A percentile compares a stretch with the other conserved stretches of the same genome.
Conservation (phyloP, 1,284 basidiomycete genomes). For the Waitea zeae region DNA sequence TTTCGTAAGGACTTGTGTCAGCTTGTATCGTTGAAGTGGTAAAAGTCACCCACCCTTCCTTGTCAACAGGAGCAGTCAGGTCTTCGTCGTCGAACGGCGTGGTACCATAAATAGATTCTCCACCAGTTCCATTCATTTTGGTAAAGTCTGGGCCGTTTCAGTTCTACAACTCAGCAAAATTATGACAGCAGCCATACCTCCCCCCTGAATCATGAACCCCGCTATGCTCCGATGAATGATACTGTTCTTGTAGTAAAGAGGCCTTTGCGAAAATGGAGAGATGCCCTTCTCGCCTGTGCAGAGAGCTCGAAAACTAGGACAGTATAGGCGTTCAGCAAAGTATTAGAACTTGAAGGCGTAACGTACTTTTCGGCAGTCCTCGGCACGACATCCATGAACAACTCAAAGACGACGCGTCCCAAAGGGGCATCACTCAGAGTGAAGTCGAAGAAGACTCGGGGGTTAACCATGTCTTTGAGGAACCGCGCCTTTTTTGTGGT, state of each 20-base stretch:
- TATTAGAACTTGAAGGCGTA: too few species aligned
- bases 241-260: slow-evolving; percentile 71
- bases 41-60: slow-evolving; percentile 26
- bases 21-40: too few species aligned
- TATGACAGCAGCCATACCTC: slow-evolving; percentile 25
- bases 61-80: slow-evolving; percentile 44
- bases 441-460: slow-evolving; percentile 58
- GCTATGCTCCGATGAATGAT: slow-evolving; percentile 69
- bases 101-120: slow-evolving; percentile 66
- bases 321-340: background rate
- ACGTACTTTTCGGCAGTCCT: slow-evolving; percentile 76
- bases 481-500: too few species aligned
- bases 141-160: slow-evolving; percentile 36
- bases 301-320: slow-evolving; percentile 62
- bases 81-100: slow-evolving; percentile 70
- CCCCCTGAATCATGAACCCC: slow-evolving; percentile 81
- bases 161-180: background rate
- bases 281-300: slow-evolving; percentile 79
- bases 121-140: slow-evolving; percentile 67
- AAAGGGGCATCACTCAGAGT: slow-evolving; percentile 28
- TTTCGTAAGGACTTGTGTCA: too few species aligned
- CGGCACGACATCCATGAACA: slow-evolving; percentile 61
- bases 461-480: slow-evolving; percentile 22
- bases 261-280: slow-evolving; percentile 39
- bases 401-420: slow-evolving; percentile 69